A percentile compares a stretch with the other conserved stretches of the same genome.
Conservation (phyloP, 2,329 filamentous ascomycete genomes). For the Sarocladium brachiariae region DNA sequence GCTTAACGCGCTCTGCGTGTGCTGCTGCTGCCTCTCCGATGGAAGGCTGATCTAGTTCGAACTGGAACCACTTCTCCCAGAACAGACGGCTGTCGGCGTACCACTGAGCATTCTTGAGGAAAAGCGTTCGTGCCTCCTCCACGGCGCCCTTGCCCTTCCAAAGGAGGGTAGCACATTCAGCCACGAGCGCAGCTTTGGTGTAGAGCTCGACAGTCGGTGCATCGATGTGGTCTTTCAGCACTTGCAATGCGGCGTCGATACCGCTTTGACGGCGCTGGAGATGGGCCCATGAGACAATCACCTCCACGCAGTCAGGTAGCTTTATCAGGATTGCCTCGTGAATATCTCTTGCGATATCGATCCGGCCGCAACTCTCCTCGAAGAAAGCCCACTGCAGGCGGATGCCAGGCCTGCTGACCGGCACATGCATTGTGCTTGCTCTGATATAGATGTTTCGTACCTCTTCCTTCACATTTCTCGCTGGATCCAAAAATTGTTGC, state of each 20-base stretch:
- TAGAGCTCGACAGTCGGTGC: slow-evolving; percentile 64
- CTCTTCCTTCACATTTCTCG: slow-evolving; percentile 49
- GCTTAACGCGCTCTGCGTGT: slow-evolving; percentile 69
- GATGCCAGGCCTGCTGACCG: slow-evolving; percentile 75
- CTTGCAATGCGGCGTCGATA: slow-evolving; percentile 74
- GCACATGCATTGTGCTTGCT: slow-evolving; percentile 77
- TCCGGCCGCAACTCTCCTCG: slow-evolving; percentile 75
- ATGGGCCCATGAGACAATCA: slow-evolving; percentile 82
- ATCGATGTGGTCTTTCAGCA: slow-evolving; percentile 77
- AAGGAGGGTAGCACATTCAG: slow-evolving; percentile 78
- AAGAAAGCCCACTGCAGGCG: slow-evolving; percentile 91
- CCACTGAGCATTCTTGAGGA: slow-evolving; percentile 73
- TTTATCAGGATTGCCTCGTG: slow-evolving; percentile 71
- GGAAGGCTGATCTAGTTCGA: slow-evolving; percentile 74
- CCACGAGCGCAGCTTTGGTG: slow-evolving; percentile 79
- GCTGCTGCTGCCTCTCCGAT: slow-evolving; percentile 52
- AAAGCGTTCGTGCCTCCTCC: slow-evolving; percentile 77
- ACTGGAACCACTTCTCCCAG: slow-evolving; percentile 83
- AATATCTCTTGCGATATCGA: slow-evolving; percentile 75
- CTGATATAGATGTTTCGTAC: slow-evolving; percentile 87
- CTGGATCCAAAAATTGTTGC: slow-evolving; percentile 62
- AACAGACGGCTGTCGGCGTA: slow-evolving; percentile 82
- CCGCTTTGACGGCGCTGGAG: slow-evolving; percentile 76
- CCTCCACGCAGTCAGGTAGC: slow-evolving; percentile 78
- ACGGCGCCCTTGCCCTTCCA: slow-evolving; percentile 81